Base-by-base conservation (phyloP, 73 alveolate species). In the Paramecium caudatum region DNA sequence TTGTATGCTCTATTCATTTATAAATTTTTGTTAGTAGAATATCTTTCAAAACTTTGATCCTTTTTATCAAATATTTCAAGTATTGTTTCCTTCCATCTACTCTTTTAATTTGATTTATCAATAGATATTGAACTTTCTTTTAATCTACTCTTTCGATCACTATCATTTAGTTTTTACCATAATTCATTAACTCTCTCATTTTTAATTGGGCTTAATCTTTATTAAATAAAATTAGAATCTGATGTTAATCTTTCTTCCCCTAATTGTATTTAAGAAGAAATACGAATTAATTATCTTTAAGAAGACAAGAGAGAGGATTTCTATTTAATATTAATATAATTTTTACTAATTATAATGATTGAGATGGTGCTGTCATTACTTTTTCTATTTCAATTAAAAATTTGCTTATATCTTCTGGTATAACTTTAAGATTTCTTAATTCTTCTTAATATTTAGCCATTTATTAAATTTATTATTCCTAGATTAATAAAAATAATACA, bases 321-420 rank as follows among this genome's bases (percentile, higher is more conserved):
- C 80, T 55, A 55, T 55, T 55, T 43, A 55, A 27, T n/a, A n/a
- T n/a, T 10, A 37, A 55, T 17, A 55, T 43, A 55, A 27, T 27
- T 25, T 55, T 55, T 55, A 55, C 80, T 55, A 55, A 27, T 55
- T 55, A 55, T 43, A 55, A 43, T 27, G 80, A 55, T 55, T 55
- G 23, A 55, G 80, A 55, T 55, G 80, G 80, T 9, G 80, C 80
- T 27, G 80, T 55, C 80, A 55, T 55, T 3, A 55, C 30, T 55
- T 55, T 55, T 55, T 55, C 80, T 27, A 55, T 55, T 55, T 55
- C 80, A 55, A 55, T 55, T 55, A 55, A 55, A 43, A 55, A 55
- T 55, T 55, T 55, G 9, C 80, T 55, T 12, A 55, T 5, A 55
- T 55, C 80, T 55, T 55, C 80, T 10, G 80, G 80, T 27, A 23